Conservation (phyloP, 2,329 filamentous ascomycete species). For the Claviceps digitariae region DNA sequence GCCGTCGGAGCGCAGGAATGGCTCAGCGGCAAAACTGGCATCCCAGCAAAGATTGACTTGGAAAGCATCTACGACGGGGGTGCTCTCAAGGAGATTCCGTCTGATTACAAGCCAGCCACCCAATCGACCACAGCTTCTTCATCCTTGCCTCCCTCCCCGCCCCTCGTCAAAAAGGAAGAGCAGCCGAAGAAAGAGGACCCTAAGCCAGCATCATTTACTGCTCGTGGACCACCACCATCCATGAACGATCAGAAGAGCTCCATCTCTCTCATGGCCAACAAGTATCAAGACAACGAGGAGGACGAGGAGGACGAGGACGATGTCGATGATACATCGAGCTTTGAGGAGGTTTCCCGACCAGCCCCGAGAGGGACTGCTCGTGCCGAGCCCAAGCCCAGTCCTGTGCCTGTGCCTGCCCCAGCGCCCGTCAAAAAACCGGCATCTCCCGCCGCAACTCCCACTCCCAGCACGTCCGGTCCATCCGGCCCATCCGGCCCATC, state of each 20-base stretch:
- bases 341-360: conserved; percentile 74
- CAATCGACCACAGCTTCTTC: conserved; percentile 29
- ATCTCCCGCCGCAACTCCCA: conserved; percentile 18
- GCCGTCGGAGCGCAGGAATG: conserved; percentile 72
- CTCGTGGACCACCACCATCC: conserved; percentile 42
- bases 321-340: conserved; percentile 61
- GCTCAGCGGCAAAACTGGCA: conserved; percentile 69
- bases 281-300: conserved; percentile 63
- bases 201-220: conserved; percentile 31
- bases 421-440: conserved; percentile 19
- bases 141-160: conserved; percentile 6
- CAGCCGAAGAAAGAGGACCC: conserved; percentile 22
- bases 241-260: conserved; percentile 79
- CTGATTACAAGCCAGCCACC: conserved; percentile 49
- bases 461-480: conserved; percentile 17
- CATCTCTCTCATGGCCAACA: conserved; percentile 72
- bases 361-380: conserved; percentile 40
- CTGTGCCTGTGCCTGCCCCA: conserved; percentile 18
- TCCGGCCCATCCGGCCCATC: conserved; percentile 19
- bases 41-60: conserved; percentile 86
- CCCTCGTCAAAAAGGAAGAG: conserved; percentile 27
- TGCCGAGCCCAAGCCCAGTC: conserved; percentile 27
- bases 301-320: conserved; percentile 49
- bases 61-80: conserved; percentile 82
- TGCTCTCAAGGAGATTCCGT: conserved; percentile 61